These are phyloP conservation scores for Chalaropsis ovoidea DNA, from an alignment of 2,329 filamentous ascomycete species.

Conservation along the genomic window DNA sequence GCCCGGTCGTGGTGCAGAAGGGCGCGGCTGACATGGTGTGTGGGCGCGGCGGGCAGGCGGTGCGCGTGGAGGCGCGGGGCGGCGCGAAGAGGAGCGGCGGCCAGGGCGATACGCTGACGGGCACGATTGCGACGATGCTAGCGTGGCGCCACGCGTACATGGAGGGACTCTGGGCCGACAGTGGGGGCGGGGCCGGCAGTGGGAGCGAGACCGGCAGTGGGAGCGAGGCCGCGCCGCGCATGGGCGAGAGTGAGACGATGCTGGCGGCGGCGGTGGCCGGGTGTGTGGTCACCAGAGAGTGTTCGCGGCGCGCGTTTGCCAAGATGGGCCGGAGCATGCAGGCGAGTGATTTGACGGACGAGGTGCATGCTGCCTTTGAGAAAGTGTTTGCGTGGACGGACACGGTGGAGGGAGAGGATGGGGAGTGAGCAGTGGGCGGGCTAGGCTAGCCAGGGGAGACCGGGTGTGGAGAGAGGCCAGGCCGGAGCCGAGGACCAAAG, in stretches of 20 bases:
- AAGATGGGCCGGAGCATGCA: constrained; percentile 81
- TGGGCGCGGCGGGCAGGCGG: background rate
- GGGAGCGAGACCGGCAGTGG: constrained; percentile 29
- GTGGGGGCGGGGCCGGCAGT: constrained; percentile 48
- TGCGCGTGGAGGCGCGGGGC: constrained; percentile 62
- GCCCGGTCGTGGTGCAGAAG: constrained; percentile 88
- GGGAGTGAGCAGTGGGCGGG: no score
- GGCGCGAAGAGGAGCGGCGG: constrained; percentile 85
- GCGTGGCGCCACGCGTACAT: constrained; percentile 83
- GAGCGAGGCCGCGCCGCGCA: constrained; percentile 32
- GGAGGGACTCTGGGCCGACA: constrained; percentile 63
- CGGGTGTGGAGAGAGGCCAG: background rate
- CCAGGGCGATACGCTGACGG: constrained; percentile 91
- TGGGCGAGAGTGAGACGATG: constrained; percentile 48
- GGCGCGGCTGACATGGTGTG: constrained; percentile 65
- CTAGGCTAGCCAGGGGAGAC: background rate
- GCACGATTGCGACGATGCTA: constrained; percentile 75
- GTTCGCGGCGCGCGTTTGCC: constrained; percentile 74
- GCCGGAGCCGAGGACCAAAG: background rate
- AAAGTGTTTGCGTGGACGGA: constrained; percentile 63
- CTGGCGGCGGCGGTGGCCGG: constrained; percentile 77
- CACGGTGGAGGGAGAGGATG: background rate
- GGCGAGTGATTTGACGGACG: constrained; percentile 83
- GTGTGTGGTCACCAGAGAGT: constrained; percentile 76
- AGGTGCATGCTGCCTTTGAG: constrained; percentile 74